phyloP scores from a whole-genome alignment of 2,329 filamentous ascomycete genomes.

The Xylariaceae sp. region DNA sequence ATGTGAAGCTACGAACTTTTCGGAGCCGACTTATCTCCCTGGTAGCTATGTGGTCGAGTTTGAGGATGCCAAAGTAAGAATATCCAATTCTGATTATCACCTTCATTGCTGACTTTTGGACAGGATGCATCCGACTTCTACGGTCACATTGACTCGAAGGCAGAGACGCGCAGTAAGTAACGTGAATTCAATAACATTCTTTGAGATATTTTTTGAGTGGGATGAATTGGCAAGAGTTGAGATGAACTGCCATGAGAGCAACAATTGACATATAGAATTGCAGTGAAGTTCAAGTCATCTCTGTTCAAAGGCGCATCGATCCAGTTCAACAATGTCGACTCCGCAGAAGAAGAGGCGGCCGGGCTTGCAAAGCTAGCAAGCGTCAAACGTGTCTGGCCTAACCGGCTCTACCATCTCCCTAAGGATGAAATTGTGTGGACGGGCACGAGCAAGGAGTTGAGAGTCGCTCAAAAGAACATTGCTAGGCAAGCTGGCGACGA shows the following conservation, averaged over 20 bases:
- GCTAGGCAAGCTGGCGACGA: slow-evolving; percentile 35
- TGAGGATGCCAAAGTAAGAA: slow-evolving; percentile 43
- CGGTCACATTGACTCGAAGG: slow-evolving; percentile 36
- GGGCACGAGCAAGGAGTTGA: slow-evolving; percentile 37
- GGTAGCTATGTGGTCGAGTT: slow-evolving; percentile 52
- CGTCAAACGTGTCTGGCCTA: slow-evolving; percentile 47
- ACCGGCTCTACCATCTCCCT: slow-evolving; percentile 42
- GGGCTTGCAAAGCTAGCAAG: slow-evolving; percentile 39
- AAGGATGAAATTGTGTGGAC: slow-evolving; percentile 37
- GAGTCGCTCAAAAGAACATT: slow-evolving; percentile 22
- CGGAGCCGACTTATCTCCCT: slow-evolving; percentile 32
- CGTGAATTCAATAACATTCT: background rate
- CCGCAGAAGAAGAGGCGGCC: slow-evolving; percentile 39
- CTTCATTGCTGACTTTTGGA: slow-evolving; percentile 8
- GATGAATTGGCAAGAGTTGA: too few species aligned
- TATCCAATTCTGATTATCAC: background rate
- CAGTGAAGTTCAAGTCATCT: slow-evolving; percentile 43
- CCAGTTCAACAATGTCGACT: slow-evolving; percentile 44
- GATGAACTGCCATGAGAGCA: background rate
- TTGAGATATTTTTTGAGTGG: too few species aligned
- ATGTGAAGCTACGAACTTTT: slow-evolving; percentile 21
- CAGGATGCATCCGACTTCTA: slow-evolving; percentile 41
- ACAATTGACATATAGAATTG: slow-evolving; percentile 1
- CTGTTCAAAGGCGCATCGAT: slow-evolving; percentile 53
- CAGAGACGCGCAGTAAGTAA: slow-evolving; percentile 36